A percentile compares a stretch with the other conserved stretches of the same genome.
Evolutionary conservation across 106 monocot species (phyloP).

Genomic region (Posidonia australis): DNA sequence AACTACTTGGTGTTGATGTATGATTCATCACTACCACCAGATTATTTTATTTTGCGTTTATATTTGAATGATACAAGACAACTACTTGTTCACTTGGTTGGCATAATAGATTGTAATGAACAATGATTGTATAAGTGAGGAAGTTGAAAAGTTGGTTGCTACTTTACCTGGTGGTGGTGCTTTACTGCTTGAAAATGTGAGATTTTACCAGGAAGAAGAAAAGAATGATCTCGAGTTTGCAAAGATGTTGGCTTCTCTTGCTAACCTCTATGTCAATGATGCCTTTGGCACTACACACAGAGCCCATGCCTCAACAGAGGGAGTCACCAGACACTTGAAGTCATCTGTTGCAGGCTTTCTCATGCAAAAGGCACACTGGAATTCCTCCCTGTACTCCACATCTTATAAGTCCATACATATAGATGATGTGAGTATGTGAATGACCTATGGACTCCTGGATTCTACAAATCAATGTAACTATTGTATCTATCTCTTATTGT

Average conservation of each 20-base stretch:
- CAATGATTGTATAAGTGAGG: slow-evolving; percentile 11
- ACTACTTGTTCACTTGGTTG: not conserved
- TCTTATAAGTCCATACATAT: too few relatives aligned
- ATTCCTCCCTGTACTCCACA: not conserved
- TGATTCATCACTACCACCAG: not conserved
- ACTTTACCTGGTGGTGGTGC: slow-evolving; percentile 7
- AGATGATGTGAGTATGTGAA: too few relatives aligned
- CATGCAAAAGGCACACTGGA: slow-evolving; percentile 9
- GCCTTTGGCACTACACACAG: too few relatives aligned
- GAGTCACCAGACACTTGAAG: slow-evolving; percentile 5
- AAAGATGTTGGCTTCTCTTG: slow-evolving; percentile 14
- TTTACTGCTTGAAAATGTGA: slow-evolving; percentile 12
- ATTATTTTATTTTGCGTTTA: not conserved
- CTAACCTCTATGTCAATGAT: slow-evolving; percentile 10
- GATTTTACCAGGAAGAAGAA: slow-evolving; percentile 14
- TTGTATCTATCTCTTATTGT: too few relatives aligned
- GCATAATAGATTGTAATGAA: slow-evolving; percentile 1
- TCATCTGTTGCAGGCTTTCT: slow-evolving; percentile 11
- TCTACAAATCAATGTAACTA: too few relatives aligned
- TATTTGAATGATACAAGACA: too few relatives aligned
- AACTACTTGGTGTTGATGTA: slow-evolving; percentile 65
- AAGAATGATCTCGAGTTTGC: slow-evolving; percentile 15
- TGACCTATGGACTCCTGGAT: too few relatives aligned
- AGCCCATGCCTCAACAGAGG: too few relatives aligned
- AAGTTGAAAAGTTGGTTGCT: slow-evolving; percentile 7